Evolutionary conservation across 805 yeast species (phyloP).

Genomic region (Metschnikowia kunwiensis): DNA sequence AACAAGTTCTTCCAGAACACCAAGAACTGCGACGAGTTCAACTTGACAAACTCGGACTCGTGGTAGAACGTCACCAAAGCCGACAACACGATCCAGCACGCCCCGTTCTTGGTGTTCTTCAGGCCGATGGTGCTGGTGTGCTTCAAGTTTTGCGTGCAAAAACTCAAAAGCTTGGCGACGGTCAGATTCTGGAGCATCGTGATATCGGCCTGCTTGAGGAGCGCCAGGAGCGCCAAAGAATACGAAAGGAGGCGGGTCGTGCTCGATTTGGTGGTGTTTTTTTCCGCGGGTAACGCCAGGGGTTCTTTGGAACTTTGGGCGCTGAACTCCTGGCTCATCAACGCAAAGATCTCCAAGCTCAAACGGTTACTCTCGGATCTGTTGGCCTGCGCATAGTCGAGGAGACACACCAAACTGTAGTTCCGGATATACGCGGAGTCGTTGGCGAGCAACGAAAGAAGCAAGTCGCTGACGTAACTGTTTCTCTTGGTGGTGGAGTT

Average conservation of each 20-base stretch:
- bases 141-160: slow-evolving; percentile 44
- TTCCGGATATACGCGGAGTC: slow-evolving; percentile 34
- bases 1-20: slow-evolving; percentile 45
- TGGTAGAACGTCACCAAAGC: slow-evolving; percentile 39
- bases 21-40: slow-evolving; percentile 43
- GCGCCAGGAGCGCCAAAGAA: slow-evolving; percentile 35
- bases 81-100: slow-evolving; percentile 43
- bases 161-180: slow-evolving; percentile 41
- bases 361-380: slow-evolving; percentile 36
- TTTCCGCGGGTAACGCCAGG: slow-evolving; percentile 11
- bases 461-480: slow-evolving; percentile 28
- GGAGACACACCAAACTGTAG: slow-evolving; percentile 31
- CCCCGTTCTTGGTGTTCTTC: slow-evolving; percentile 26
- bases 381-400: slow-evolving; percentile 29
- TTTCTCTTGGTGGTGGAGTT: slow-evolving; percentile 17
- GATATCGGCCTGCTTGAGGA: slow-evolving; percentile 36
- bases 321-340: slow-evolving; percentile 28
- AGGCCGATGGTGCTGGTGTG: slow-evolving; percentile 27
- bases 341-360: slow-evolving; percentile 29
- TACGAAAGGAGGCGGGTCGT: slow-evolving; percentile 29
- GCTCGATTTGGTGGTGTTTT: slow-evolving; percentile 20
- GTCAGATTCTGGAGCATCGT: slow-evolving; percentile 38
- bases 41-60: slow-evolving; percentile 40
- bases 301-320: slow-evolving; percentile 5
- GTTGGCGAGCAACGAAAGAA: slow-evolving; percentile 33